Conservation (phyloP, 164 flowering plant species). For the Piper longum region DNA sequence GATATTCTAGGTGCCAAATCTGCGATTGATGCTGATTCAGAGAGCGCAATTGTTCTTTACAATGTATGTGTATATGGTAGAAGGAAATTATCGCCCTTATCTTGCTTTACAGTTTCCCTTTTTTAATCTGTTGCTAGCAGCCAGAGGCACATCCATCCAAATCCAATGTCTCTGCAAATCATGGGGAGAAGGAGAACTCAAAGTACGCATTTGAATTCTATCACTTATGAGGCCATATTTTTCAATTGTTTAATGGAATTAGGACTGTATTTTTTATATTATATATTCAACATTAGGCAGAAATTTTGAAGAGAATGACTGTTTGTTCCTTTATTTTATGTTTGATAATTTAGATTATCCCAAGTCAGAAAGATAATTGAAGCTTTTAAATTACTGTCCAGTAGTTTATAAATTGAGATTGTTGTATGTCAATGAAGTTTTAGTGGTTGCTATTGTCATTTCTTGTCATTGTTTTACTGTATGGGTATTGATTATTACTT, state of each 20-base stretch:
- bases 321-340: too few species aligned
- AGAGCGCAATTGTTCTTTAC: constrained; percentile 87
- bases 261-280: neutral
- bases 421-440: too few species aligned
- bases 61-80: constrained; percentile 46
- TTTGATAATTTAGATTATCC: too few species aligned
- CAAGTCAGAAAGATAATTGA: too few species aligned
- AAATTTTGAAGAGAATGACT: too few species aligned
- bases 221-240: neutral
- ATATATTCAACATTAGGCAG: too few species aligned
- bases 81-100: neutral
- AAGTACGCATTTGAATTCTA: constrained; percentile 28
- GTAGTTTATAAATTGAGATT: too few species aligned
- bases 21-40: constrained; percentile 32
- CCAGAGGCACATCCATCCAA: constrained; percentile 42
- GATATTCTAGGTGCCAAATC: constrained; percentile 40
- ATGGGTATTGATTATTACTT: too few species aligned
- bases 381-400: too few species aligned
- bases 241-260: neutral
- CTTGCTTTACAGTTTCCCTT: neutral
- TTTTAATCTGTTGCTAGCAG: constrained; percentile 29
- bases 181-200: constrained; percentile 52
- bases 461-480: too few species aligned
- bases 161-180: constrained; percentile 33
- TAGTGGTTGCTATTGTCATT: too few species aligned